Conservation (phyloP, 345 rosid species). For the Pistacia atlantica region DNA sequence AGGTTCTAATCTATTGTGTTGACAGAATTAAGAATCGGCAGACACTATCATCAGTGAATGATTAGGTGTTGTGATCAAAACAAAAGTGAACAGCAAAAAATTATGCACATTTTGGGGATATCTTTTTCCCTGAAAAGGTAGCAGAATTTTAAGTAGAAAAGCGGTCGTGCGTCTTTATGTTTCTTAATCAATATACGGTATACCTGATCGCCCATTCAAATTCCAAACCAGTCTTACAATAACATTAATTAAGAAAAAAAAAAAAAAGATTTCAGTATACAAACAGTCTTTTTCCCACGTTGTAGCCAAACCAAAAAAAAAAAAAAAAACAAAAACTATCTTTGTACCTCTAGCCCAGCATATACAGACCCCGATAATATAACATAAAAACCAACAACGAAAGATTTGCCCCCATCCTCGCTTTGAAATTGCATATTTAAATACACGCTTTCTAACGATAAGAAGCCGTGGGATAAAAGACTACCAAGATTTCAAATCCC, state of each 20-base stretch:
- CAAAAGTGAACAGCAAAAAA: no score
- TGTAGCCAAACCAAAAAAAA: conserved; percentile 1
- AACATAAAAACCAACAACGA: not conserved
- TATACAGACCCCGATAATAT: not conserved
- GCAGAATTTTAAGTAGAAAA: not conserved
- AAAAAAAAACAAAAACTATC: not conserved
- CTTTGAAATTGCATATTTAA: not conserved
- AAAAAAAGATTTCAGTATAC: no score
- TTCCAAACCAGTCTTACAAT: not conserved
- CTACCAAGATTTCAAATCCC: not conserved
- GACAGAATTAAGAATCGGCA: no score
- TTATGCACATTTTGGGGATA: no score
- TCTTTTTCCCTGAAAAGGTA: not conserved
- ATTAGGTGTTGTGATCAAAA: no score
- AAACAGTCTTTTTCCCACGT: not conserved
- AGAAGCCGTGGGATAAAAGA: no score
- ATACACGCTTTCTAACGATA: no score
- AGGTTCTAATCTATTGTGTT: no score
- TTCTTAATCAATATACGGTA: not conserved
- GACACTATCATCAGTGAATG: no score
- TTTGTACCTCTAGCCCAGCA: not conserved
- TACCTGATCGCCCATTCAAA: not conserved
- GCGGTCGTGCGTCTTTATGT: not conserved
- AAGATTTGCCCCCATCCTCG: not conserved
- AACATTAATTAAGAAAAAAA: not conserved